phyloP scores from a whole-genome alignment of 2,329 filamentous ascomycete species.

The Pseudogymnoascus pannorum region DNA sequence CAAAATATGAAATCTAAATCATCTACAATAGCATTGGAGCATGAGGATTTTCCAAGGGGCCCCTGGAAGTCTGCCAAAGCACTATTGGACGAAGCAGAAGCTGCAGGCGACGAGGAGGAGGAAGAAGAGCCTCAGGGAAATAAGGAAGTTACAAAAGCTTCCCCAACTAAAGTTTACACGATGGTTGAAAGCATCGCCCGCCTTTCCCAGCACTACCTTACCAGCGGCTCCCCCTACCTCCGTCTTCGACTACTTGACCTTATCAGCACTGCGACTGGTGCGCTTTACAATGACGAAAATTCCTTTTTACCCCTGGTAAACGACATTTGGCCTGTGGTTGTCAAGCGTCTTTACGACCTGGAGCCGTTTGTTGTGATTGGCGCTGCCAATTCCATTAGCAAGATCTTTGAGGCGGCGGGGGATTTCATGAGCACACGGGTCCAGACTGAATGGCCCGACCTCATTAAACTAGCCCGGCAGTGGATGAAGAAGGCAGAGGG shows the following conservation, averaged over 20 bases:
- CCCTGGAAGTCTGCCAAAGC: constrained; percentile 31
- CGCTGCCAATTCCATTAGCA: constrained; percentile 60
- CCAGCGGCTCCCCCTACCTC: constrained; percentile 72
- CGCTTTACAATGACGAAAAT: constrained; percentile 69
- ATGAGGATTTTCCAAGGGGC: constrained; percentile 24
- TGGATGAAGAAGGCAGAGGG: constrained; percentile 35
- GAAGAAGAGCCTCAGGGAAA: constrained; percentile 30
- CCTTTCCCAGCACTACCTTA: constrained; percentile 84
- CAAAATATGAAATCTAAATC: constrained; percentile 49
- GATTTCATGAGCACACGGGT: constrained; percentile 75
- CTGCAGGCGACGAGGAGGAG: constrained; percentile 29
- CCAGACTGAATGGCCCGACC: constrained; percentile 60
- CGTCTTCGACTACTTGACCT: constrained; percentile 72
- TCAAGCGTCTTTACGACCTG: constrained; percentile 57
- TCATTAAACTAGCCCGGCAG: constrained; percentile 44
- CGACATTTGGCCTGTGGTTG: constrained; percentile 78
- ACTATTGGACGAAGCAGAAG: constrained; percentile 29
- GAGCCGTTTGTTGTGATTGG: constrained; percentile 63
- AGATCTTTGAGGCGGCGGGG: constrained; percentile 65
- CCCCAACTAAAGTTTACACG: constrained; percentile 72
- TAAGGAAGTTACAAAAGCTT: constrained; percentile 46
- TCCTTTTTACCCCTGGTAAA: constrained; percentile 85
- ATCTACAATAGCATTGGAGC: constrained; percentile 12
- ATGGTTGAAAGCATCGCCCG: constrained; percentile 74
- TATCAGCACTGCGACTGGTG: constrained; percentile 62